Conservation (phyloP, 2,329 filamentous ascomycete genomes). For the Trichoderma endophyticum region DNA sequence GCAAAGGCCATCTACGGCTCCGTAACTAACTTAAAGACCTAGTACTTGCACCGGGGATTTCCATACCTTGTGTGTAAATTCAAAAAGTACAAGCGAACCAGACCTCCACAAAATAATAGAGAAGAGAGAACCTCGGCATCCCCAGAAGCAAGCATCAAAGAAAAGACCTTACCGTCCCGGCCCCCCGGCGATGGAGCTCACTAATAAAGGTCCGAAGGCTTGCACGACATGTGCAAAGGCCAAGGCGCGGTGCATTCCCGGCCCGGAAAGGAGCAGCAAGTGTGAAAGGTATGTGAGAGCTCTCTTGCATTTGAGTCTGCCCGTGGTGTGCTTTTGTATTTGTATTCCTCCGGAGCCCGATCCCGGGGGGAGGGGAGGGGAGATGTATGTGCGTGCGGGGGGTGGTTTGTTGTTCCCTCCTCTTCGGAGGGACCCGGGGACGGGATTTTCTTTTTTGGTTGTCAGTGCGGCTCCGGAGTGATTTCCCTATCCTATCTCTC, state of each 20-base stretch:
- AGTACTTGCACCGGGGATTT: not conserved
- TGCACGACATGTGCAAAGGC: constrained; percentile 51
- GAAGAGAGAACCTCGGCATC: not conserved
- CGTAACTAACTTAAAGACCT: not conserved
- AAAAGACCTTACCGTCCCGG: not conserved
- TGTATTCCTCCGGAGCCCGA: constrained; percentile 2
- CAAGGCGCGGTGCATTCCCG: constrained; percentile 49
- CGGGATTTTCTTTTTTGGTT: not conserved
- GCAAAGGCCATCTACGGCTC: not conserved
- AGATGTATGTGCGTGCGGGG: not conserved
- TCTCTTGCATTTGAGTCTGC: not conserved
- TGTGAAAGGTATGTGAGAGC: constrained; percentile 44
- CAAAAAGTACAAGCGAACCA: not conserved
- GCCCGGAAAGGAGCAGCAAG: constrained; percentile 38
- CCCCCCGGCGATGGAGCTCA: constrained; percentile 24
- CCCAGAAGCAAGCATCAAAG: not conserved
- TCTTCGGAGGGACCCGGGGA: not conserved
- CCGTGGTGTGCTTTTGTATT: not conserved
- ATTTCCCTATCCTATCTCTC: not conserved
- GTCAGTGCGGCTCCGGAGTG: not conserved
- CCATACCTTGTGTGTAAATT: not conserved
- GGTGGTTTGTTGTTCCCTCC: not conserved
- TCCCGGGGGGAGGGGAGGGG: not conserved
- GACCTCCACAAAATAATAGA: not conserved
- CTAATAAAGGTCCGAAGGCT: constrained; percentile 46